phyloP scores from a whole-genome alignment of 495 filamentous ascomycete species.

The Aspergillus haitiensis region DNA sequence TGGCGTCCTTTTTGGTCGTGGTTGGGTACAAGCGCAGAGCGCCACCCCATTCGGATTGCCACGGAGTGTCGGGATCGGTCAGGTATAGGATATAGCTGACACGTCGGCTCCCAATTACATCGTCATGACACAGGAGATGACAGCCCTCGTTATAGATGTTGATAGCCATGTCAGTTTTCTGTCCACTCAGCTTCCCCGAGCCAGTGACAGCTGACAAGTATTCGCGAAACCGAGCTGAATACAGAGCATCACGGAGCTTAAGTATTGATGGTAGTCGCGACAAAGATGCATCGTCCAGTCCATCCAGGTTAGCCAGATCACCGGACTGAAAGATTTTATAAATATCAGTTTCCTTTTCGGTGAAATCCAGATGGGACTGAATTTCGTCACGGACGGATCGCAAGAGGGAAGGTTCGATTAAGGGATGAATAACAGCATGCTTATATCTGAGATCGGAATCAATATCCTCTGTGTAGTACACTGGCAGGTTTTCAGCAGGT shows the following conservation, averaged over 20 bases:
- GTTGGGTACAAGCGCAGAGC: constrained; percentile 89
- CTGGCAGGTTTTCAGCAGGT: background rate
- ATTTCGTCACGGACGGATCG: constrained; percentile 88
- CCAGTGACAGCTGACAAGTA: constrained; percentile 83
- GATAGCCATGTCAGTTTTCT: constrained; percentile 99
- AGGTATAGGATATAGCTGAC: constrained; percentile 97
- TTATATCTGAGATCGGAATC: constrained; percentile 59
- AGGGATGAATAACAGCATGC: constrained; percentile 78
- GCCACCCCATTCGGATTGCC: constrained; percentile 93
- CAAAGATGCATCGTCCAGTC: constrained; percentile 78
- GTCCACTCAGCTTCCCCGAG: constrained; percentile 81
- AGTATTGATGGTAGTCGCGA: constrained; percentile 81
- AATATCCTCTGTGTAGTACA: constrained; percentile 10
- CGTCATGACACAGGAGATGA: constrained; percentile 94
- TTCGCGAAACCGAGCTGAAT: constrained; percentile 83
- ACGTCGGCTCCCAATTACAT: constrained; percentile 91
- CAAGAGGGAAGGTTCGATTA: constrained; percentile 78
- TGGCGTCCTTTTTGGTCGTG: constrained; percentile 58
- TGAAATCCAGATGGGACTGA: constrained; percentile 84
- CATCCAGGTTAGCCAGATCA: constrained; percentile 94
- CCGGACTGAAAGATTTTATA: constrained; percentile 99
- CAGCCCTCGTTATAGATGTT: constrained; percentile 97
- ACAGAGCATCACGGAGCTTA: constrained; percentile 85
- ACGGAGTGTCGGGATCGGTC: constrained; percentile 86
- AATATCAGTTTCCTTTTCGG: constrained; percentile 98